Percentiles rank a stretch among this genome's conserved stretches.
Evolutionary conservation across 805 yeast species (phyloP).

Genomic region (Starmerella sirachaensis): DNA sequence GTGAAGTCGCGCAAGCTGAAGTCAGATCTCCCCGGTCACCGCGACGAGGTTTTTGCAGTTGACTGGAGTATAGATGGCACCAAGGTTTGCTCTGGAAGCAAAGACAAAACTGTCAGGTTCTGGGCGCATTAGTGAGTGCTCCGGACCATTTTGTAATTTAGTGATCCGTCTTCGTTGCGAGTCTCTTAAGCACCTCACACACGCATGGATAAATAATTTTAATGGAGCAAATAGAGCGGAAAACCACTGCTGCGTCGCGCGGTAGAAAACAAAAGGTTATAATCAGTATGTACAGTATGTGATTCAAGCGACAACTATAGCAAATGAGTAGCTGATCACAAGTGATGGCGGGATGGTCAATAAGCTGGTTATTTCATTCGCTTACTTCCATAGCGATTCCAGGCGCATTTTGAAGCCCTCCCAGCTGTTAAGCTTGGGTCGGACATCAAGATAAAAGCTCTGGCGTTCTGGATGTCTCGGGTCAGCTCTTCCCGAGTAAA

Average conservation of each 20-base stretch:
- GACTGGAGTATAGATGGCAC: constrained; percentile 97
- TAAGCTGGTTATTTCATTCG: background rate
- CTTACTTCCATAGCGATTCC: constrained; percentile 25
- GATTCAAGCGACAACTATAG: no score
- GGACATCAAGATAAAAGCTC: constrained; percentile 70
- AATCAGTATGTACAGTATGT: no score
- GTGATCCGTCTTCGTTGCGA: no score
- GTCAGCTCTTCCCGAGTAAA: constrained; percentile 52
- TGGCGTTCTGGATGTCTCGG: constrained; percentile 38
- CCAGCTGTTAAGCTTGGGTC: constrained; percentile 74
- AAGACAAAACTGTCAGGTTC: constrained; percentile 82
- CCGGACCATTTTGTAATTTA: no score
- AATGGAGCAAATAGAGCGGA: no score
- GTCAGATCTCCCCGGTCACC: constrained; percentile 90
- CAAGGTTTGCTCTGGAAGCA: constrained; percentile 94
- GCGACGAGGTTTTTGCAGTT: constrained; percentile 91
- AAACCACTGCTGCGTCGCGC: no score
- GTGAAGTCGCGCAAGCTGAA: constrained; percentile 70
- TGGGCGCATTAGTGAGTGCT: constrained; percentile 60
- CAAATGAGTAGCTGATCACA: no score
- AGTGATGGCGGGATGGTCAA: no score
- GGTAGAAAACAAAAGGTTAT: no score
- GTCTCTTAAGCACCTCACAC: no score
- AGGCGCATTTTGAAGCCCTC: constrained; percentile 73
- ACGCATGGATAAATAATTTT: no score